Evolutionary conservation across 176 grass and related monocot species (phyloP).

Genomic region (Raddia distichophylla): DNA sequence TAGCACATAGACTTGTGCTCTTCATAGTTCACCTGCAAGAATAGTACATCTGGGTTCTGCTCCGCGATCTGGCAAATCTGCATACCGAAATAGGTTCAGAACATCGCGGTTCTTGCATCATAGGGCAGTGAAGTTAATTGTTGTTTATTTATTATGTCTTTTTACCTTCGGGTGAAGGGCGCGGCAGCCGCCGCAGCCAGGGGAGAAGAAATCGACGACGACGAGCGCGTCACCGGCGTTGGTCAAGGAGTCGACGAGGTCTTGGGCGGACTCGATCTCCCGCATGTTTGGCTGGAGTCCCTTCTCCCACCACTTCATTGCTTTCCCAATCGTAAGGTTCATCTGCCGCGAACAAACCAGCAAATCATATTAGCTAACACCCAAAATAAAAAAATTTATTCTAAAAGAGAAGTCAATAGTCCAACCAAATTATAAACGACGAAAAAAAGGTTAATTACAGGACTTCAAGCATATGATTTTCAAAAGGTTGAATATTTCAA

Average conservation of each 20-base stretch:
- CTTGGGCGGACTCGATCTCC: slow-evolving; percentile 81
- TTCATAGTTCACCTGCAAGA: slow-evolving; percentile 95
- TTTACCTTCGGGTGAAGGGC: slow-evolving; percentile 91
- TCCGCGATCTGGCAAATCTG: slow-evolving; percentile 90
- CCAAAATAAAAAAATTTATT: background rate
- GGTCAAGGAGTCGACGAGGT: slow-evolving; percentile 65
- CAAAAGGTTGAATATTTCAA: background rate
- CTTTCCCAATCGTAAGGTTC: slow-evolving; percentile 65
- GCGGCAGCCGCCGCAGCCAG: slow-evolving; percentile 86
- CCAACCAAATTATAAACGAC: background rate
- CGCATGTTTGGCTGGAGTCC: slow-evolving; percentile 79
- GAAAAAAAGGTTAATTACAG: background rate
- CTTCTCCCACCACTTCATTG: slow-evolving; percentile 89
- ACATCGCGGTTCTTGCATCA: background rate
- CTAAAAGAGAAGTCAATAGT: background rate
- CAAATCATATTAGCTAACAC: slow-evolving; percentile 6
- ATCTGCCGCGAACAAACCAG: slow-evolving; percentile 44
- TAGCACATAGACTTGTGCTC: slow-evolving; percentile 96
- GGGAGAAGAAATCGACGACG: slow-evolving; percentile 91
- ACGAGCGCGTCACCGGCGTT: slow-evolving; percentile 80
- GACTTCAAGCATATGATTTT: background rate
- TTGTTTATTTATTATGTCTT: background rate
- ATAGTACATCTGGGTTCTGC: slow-evolving; percentile 71
- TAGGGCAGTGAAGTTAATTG: background rate
- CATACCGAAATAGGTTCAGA: slow-evolving; percentile 14